Percentiles rank a stretch among this genome's conserved stretches.
Evolutionary conservation across 2,329 filamentous ascomycete species (phyloP).

Genomic region (Monosporascus sp.): DNA sequence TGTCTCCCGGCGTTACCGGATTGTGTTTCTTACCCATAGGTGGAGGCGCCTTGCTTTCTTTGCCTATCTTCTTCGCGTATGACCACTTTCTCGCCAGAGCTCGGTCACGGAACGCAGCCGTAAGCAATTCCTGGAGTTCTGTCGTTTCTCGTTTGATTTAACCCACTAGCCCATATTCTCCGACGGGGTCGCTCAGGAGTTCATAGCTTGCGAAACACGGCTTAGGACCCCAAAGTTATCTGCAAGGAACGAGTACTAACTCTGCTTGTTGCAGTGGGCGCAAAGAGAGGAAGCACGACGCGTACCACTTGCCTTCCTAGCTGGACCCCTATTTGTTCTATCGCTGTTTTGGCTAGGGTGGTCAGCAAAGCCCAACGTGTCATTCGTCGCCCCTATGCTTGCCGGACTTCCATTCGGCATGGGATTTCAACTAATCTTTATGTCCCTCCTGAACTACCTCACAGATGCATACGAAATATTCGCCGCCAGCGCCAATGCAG

Average conservation of each 20-base stretch:
- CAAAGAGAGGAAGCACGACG: background rate
- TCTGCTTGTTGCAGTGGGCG: background rate
- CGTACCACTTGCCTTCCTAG: conserved; percentile 66
- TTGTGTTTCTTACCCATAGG: conserved; percentile 67
- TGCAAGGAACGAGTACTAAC: no score
- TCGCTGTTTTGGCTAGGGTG: conserved; percentile 60
- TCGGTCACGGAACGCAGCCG: conserved; percentile 36
- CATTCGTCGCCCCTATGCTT: conserved; percentile 53
- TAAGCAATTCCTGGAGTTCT: conserved; percentile 40
- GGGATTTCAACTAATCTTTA: conserved; percentile 60
- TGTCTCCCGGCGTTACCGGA: conserved; percentile 60
- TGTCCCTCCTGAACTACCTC: conserved; percentile 57
- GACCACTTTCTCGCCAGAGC: conserved; percentile 55
- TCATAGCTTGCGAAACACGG: no score
- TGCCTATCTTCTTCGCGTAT: conserved; percentile 60
- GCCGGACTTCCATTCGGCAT: conserved; percentile 58
- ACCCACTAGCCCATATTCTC: no score
- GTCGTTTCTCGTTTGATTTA: conserved; percentile 33
- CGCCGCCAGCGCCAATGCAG: conserved; percentile 52
- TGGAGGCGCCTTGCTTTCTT: conserved; percentile 53
- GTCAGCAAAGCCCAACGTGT: conserved; percentile 42
- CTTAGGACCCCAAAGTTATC: no score
- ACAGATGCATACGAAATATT: conserved; percentile 65
- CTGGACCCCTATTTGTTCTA: conserved; percentile 57
- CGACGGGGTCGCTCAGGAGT: no score